Evolutionary conservation across 2,329 filamentous ascomycete species (phyloP), one percentile per base, ranked within the genome.

Genomic region (Dichotomopilus funicola): DNA sequence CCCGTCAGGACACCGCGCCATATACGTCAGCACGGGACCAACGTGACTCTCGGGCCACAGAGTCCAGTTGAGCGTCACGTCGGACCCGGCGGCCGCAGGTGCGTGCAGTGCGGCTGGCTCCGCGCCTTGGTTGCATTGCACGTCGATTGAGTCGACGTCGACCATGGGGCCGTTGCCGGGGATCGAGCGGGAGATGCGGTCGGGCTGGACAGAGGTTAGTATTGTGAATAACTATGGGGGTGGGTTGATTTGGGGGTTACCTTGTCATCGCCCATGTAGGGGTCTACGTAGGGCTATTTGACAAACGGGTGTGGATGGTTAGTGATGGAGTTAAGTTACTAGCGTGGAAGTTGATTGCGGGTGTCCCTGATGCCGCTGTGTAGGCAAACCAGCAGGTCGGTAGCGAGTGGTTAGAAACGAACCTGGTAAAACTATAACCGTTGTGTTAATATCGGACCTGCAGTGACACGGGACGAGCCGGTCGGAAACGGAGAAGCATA

Each of bases 121-220:
- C 6, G 78, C 77, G 13, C 77, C 80, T 5, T 68, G 64, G 54
- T 72, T 65, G 68, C 81, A 84, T 64, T 83, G 79, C 6, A 84
- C 52, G 59, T 83, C 81, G 54, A 75, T 71, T 10, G 73, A 71
- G 1, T 73, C 74, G 6, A 83, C 65, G 54, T 83, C 76, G 54
- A 77, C 68, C 27, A 84, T 75, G 0, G 81, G 80, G 3, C 81
- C 80, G 66, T 83, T 83, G 40, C 80, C 80, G 56, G 78, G 73
- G 54, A 84, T 75, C 6, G 72, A 70, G 13, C 81, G 77, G n/a
- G 80, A 80, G 65, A 83, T 76, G n/a, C 79, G 73, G 44, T 77
- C 61, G 12, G 77, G 76, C 47, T 68, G 31, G 11, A 10, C 5
- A 43, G 19, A 35, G 34, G 35, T 13, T 4, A 47, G 41, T 42